phyloP scores from a whole-genome alignment of 2,329 filamentous ascomycete species.

The Thyridium curvatum region DNA sequence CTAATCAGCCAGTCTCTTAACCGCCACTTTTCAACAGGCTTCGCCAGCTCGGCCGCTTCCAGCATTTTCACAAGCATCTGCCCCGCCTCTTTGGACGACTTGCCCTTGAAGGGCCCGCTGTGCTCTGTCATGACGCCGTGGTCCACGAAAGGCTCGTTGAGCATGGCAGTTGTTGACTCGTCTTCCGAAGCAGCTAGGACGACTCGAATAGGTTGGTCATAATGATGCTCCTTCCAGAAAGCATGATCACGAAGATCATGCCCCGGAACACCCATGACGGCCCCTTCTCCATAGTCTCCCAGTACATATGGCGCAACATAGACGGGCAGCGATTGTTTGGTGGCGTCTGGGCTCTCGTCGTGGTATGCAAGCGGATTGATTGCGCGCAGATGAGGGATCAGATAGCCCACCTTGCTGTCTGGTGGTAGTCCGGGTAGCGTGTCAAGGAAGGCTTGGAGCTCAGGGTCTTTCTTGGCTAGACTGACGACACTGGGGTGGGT shows the following conservation, averaged over 20 bases:
- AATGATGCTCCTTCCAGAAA: slow-evolving; percentile 71
- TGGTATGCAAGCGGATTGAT: slow-evolving; percentile 60
- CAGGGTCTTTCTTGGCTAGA: slow-evolving; percentile 51
- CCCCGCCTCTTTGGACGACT: slow-evolving; percentile 57
- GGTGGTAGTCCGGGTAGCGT: slow-evolving; percentile 48
- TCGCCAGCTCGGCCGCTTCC: slow-evolving; percentile 49
- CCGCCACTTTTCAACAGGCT: slow-evolving; percentile 66
- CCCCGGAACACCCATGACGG: slow-evolving; percentile 86
- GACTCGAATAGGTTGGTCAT: slow-evolving; percentile 51
- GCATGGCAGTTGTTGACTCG: slow-evolving; percentile 34
- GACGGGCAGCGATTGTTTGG: slow-evolving; percentile 58
- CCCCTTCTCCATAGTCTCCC: slow-evolving; percentile 78
- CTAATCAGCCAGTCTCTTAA: slow-evolving; percentile 87
- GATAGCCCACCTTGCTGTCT: slow-evolving; percentile 61
- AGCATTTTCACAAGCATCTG: slow-evolving; percentile 53
- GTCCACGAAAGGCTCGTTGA: slow-evolving; percentile 52
- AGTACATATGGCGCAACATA: slow-evolving; percentile 83
- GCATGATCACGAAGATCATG: slow-evolving; percentile 73
- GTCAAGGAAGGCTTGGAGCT: slow-evolving; percentile 62
- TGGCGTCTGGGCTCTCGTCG: slow-evolving; percentile 39
- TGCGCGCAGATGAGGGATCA: slow-evolving; percentile 54
- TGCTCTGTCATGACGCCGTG: slow-evolving; percentile 62
- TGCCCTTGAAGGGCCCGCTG: slow-evolving; percentile 59
- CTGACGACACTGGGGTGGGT: slow-evolving; percentile 62
- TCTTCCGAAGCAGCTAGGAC: slow-evolving; percentile 52